phyloP scores from a whole-genome alignment of 352 stramenopile genomes.

The Phytophthora podocarpi region DNA sequence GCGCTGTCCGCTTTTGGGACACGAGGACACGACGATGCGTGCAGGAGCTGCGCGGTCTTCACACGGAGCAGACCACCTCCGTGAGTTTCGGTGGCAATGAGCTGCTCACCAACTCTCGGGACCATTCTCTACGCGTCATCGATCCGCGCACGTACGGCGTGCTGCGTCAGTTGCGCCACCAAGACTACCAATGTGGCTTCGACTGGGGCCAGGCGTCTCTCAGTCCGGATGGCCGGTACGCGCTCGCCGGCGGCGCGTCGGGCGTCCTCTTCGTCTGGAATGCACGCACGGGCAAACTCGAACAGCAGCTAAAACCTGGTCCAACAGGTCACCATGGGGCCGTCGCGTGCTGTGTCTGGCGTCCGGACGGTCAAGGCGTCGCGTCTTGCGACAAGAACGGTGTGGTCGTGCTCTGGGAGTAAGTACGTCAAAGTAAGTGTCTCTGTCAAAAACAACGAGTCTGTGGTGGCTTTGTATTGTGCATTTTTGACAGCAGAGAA shows the following conservation, averaged over 20 bases:
- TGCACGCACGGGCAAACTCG: constrained; percentile 49
- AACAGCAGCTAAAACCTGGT: constrained; percentile 55
- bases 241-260: constrained; percentile 54
- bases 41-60: constrained; percentile 58
- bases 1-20: constrained; percentile 81
- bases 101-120: constrained; percentile 79
- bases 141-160: constrained; percentile 69
- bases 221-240: constrained; percentile 69
- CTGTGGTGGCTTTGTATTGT: constrained; percentile 9
- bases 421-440: constrained; percentile 32
- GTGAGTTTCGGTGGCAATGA: constrained; percentile 63
- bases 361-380: constrained; percentile 60
- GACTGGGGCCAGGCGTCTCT: constrained; percentile 83
- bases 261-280: constrained; percentile 77
- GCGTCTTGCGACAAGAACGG: constrained; percentile 87
- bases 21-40: constrained; percentile 57
- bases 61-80: constrained; percentile 75
- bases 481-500: background rate
- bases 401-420: constrained; percentile 81
- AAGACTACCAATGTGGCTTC: constrained; percentile 73
- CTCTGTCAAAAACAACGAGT: too few species aligned
- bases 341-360: constrained; percentile 81
- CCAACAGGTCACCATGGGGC: constrained; percentile 60
- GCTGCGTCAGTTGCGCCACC: constrained; percentile 49
- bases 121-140: constrained; percentile 73